Base-by-base conservation (phyloP, 306 rosid species). In the Quercus suber region DNA sequence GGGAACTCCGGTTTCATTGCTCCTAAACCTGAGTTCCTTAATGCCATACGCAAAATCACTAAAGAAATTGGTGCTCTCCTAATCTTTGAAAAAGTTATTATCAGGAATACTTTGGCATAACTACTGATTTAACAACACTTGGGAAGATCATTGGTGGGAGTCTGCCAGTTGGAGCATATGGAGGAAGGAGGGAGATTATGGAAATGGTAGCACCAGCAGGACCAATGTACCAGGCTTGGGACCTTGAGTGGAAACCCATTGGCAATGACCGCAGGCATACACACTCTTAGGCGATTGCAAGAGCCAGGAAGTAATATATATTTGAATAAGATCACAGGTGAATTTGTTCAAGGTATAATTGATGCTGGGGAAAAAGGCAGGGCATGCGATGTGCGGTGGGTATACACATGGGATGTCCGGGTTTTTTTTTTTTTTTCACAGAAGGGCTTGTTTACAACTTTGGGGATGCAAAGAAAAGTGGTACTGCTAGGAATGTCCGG, bases 131-230 rank as follows among this genome's bases (percentile, higher is more conserved):
- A 60, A 82, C 97, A 53, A 95, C 98, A 19, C 87, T 93, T 0
- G 98, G 99, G 69, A 95, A 95, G 86, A 95, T 95, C 86, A 95
- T 95, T 56, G 99, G 99, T 57, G 98, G 99, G 17, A 98, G 96
- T 76, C 89, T 95, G 37, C 99, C 98, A 0, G 98, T 95, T 7
- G 99, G 99, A 37, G 10, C 43, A 33, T 33, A 33, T 33, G 37
- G 1, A 33, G 37, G 37, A 33, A 33, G 99, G 99, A 55, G 89
- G 82, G 98, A 95, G 80, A 95, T 95, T 20, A 90, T 93, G 99
- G 90, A 93, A 75, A 90, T 88, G 93, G 99, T 95, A 80, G 99
- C 98, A 17, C 97, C 98, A 0, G 97, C 99, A 12, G 99, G 98
- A 69, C 99, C 99, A 0, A 89, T 95, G 98, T 95, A 95, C 86